These are phyloP conservation scores for Sporothrix brasiliensis DNA, from an alignment of 2,329 filamentous ascomycete species.

Conservation along the genomic window DNA sequence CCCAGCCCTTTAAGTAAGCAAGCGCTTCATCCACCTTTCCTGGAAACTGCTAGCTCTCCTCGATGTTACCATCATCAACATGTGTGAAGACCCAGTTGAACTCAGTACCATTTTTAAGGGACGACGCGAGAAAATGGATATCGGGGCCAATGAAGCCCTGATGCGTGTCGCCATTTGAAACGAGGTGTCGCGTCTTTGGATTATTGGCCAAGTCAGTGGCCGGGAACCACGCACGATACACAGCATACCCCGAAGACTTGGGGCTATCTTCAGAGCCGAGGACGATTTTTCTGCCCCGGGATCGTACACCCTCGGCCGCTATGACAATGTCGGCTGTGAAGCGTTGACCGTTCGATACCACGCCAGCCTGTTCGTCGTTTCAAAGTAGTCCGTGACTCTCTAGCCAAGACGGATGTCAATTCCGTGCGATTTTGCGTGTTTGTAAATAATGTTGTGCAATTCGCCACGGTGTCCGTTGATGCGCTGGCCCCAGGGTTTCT, in stretches of 20 bases:
- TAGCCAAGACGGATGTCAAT: conserved; percentile 53
- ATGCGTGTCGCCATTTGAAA: conserved; percentile 54
- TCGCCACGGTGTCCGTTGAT: conserved; percentile 60
- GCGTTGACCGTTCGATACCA: conserved; percentile 48
- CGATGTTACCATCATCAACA: conserved; percentile 51
- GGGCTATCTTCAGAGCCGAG: conserved; percentile 50
- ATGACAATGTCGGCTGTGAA: conserved; percentile 50
- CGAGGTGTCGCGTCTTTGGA: conserved; percentile 50
- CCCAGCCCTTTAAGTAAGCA: conserved; percentile 48
- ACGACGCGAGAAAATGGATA: conserved; percentile 56
- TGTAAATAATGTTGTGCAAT: conserved; percentile 56
- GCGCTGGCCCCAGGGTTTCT: conserved; percentile 48
- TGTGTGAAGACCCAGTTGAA: conserved; percentile 58
- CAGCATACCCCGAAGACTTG: conserved; percentile 50
- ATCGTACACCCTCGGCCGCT: conserved; percentile 53
- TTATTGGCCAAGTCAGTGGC: conserved; percentile 51
- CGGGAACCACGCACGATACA: conserved; percentile 52
- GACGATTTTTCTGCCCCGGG: conserved; percentile 51
- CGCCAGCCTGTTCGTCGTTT: conserved; percentile 48
- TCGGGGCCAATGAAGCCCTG: conserved; percentile 56
- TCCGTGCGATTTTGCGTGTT: conserved; percentile 53
- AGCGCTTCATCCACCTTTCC: conserved; percentile 50
- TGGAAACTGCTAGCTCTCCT: conserved; percentile 52
- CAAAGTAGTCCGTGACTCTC: conserved; percentile 53
- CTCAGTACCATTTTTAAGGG: conserved; percentile 55